phyloP scores from a whole-genome alignment of 192 early-diverging fungal species.

The Chytriomyces confervae region DNA sequence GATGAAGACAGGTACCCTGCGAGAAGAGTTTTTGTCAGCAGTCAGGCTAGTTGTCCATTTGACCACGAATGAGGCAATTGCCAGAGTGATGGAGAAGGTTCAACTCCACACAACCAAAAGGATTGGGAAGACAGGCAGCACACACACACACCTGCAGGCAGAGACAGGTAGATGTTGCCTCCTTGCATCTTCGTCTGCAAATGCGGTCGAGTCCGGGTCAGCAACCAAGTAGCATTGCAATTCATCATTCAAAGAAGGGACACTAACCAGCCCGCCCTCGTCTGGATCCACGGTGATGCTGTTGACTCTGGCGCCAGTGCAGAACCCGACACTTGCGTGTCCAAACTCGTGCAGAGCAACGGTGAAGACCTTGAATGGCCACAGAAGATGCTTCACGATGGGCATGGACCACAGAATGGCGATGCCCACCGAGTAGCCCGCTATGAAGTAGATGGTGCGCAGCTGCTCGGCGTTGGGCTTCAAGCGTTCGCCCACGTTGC shows the following conservation, averaged over 20 bases:
- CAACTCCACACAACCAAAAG: neutral
- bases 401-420: slow-evolving; percentile 69
- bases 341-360: slow-evolving; percentile 96
- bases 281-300: slow-evolving; percentile 91
- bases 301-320: slow-evolving; percentile 88
- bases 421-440: slow-evolving; percentile 44
- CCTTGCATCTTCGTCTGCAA: slow-evolving; percentile 51
- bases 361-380: slow-evolving; percentile 84
- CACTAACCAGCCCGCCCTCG: slow-evolving; percentile 79
- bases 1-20: slow-evolving; percentile 85
- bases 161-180: slow-evolving; percentile 80
- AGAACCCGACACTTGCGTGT: slow-evolving; percentile 83
- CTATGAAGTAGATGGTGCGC: slow-evolving; percentile 57
- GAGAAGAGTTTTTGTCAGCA: neutral
- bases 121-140: neutral
- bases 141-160: slow-evolving; percentile 72
- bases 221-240: neutral
- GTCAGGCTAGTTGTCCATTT: neutral
- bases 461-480: slow-evolving; percentile 47
- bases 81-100: too few relatives aligned
- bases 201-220: slow-evolving; percentile 14
- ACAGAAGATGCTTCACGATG: slow-evolving; percentile 79
- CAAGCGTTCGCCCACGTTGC: slow-evolving; percentile 14
- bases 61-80: too few relatives aligned
- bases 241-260: neutral